Evolutionary conservation across 2,329 filamentous ascomycete species (phyloP).

Genomic region (Calonectria montana): DNA sequence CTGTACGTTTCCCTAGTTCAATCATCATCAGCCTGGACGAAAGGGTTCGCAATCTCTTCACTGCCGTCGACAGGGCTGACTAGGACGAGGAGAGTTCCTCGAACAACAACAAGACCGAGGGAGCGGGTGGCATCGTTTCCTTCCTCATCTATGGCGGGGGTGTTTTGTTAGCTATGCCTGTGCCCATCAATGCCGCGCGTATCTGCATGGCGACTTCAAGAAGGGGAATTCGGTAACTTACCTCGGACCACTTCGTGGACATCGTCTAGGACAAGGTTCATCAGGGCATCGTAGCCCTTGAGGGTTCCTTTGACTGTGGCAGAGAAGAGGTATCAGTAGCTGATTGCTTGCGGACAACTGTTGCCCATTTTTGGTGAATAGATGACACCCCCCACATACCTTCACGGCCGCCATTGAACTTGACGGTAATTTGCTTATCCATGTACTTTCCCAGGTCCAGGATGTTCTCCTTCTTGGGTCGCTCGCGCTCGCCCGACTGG

Average conservation of each 20-base stretch:
- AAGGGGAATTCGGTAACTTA: conserved; percentile 53
- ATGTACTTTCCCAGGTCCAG: conserved; percentile 95
- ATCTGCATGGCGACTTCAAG: background rate
- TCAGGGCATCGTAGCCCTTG: conserved; percentile 96
- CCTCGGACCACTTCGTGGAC: conserved; percentile 91
- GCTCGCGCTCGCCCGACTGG: conserved; percentile 68
- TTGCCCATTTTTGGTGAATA: background rate
- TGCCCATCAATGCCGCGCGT: background rate
- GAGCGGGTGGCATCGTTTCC: conserved; percentile 86
- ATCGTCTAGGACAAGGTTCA: conserved; percentile 97
- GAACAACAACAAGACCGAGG: conserved; percentile 87
- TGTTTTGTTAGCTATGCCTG: conserved; percentile 11
- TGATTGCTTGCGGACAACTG: background rate
- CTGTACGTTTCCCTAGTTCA: conserved; percentile 42
- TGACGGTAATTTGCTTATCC: conserved; percentile 95
- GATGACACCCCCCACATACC: conserved; percentile 62
- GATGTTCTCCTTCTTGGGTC: conserved; percentile 98
- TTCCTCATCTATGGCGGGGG: conserved; percentile 77
- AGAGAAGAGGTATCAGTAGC: conserved; percentile 19
- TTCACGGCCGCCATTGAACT: conserved; percentile 95
- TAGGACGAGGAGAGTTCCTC: conserved; percentile 91
- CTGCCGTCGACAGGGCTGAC: conserved; percentile 95
- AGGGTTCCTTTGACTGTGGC: conserved; percentile 82
- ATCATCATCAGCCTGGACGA: conserved; percentile 78
- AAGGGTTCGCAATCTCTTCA: conserved; percentile 96